A percentile compares a stretch with the other conserved stretches of the same genome.
These are phyloP conservation scores for Emergomyces orientalis DNA, from an alignment of 2,329 filamentous ascomycete species.

Conservation along the genomic window DNA sequence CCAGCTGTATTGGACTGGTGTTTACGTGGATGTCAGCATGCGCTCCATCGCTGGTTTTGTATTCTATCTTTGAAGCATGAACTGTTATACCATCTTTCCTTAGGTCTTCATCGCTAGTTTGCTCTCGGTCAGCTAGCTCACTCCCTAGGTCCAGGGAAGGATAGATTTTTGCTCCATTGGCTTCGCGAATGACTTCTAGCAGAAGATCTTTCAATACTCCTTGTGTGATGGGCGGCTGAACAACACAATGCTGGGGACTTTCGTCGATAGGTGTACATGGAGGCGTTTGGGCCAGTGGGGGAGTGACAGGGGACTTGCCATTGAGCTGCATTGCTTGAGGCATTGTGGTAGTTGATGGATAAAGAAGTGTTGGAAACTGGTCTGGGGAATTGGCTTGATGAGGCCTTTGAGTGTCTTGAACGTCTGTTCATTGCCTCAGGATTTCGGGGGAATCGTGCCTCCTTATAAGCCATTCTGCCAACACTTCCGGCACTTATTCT, in stretches of 20 bases:
- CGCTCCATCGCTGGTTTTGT: conserved; percentile 19
- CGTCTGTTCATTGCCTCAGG: not conserved
- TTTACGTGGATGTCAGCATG: conserved; percentile 12
- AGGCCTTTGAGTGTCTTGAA: not conserved
- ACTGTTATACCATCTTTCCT: conserved; percentile 2
- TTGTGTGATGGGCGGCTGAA: conserved; percentile 3
- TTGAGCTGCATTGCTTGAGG: not conserved
- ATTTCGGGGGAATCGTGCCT: not conserved
- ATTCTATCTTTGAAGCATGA: conserved; percentile 17
- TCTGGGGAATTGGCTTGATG: not conserved
- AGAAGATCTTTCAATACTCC: conserved; percentile 3
- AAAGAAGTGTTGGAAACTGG: conserved; percentile 2
- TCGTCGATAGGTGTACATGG: conserved; percentile 1
- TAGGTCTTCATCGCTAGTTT: not conserved
- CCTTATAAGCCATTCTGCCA: not conserved
- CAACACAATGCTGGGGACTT: not conserved
- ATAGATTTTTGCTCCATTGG: not conserved
- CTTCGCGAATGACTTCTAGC: not conserved
- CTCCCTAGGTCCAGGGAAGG: not conserved
- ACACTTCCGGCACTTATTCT: not conserved
- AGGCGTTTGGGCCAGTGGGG: not conserved
- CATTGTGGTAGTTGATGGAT: not conserved
- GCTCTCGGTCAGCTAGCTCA: not conserved
- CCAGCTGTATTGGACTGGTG: no score
- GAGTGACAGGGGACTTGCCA: not conserved